Evolutionary conservation across 2,329 filamentous ascomycete species (phyloP), one percentile per base, ranked within the genome.

Genomic region (Fusarium sp.): DNA sequence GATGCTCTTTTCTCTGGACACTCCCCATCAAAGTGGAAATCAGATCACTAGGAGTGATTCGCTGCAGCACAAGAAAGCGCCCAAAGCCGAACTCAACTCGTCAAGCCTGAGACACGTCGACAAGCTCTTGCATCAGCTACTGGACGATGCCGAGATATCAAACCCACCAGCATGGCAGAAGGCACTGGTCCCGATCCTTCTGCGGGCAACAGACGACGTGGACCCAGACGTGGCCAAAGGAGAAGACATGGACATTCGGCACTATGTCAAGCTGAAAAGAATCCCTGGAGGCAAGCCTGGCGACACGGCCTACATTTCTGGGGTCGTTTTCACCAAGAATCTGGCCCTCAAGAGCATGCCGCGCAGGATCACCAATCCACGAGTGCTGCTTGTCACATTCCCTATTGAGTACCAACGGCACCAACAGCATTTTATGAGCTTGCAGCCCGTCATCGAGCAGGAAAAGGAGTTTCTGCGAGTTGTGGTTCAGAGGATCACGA

Each of bases 191-290:
- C 97, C 97, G 0, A 97, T 99, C 62, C 88, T 99, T 22, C 87
- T 98, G 25, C 93, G 93, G 77, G 97, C 95, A 73, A 97, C 96
- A 0, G 95, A 98, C 74, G 97, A 98, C 79, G 95, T 99, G 5
- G 93, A 97, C 72, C 97, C 97, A 2, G 94, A 98, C 81, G 94
- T 98, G 52, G 93, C 95, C 66, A 90, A 91, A 65, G 95, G 95
- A 31, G 97, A 99, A 81, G 94, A 97, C 80, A 98, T 99, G 88
- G 97, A 99, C 81, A 97, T 99, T 69, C 91, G 97, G 5, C 95
- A 98, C 81, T 99, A 98, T 79, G 95, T 99, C 72, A 99, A 99
- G 81, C 85, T 99, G 33, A 99, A 99, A 81, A 97, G 97, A 80
- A 97, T 99, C 14, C 94, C 95, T 0, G 96, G 97, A 18, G 96